Evolutionary conservation across 768 basidiomycete genomes (phyloP).

Genomic region (Leucocoprinus sp.): DNA sequence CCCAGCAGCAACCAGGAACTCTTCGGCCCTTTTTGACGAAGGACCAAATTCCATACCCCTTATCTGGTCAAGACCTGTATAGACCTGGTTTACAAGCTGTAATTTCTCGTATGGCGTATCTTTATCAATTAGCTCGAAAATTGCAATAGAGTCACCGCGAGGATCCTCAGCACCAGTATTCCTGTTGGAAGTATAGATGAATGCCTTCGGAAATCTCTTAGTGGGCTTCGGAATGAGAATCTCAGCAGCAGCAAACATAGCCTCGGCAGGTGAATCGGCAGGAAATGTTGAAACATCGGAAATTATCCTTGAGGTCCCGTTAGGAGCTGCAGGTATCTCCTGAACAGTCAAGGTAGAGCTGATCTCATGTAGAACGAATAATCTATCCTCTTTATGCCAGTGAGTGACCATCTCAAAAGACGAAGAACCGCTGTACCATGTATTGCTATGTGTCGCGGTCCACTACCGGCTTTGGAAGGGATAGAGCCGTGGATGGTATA

Average conservation of each 20-base stretch:
- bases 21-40: slow-evolving; percentile 36
- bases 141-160: slow-evolving; percentile 52
- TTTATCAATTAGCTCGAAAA: slow-evolving; percentile 34
- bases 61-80: slow-evolving; percentile 34
- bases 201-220: slow-evolving; percentile 36
- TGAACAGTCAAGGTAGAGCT: slow-evolving; percentile 52
- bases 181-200: slow-evolving; percentile 66
- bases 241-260: slow-evolving; percentile 47
- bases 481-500: slow-evolving; percentile 56
- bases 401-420: slow-evolving; percentile 17
- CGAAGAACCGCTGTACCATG: slow-evolving; percentile 21
- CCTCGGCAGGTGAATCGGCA: slow-evolving; percentile 19
- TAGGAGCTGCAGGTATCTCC: slow-evolving; percentile 40
- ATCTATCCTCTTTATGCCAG: slow-evolving; percentile 30
- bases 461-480: slow-evolving; percentile 50
- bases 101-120: slow-evolving; percentile 12
- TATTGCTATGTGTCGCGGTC: slow-evolving; percentile 40
- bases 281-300: slow-evolving; percentile 45
- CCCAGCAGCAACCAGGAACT: slow-evolving; percentile 44
- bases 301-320: slow-evolving; percentile 42
- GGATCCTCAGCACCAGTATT: slow-evolving; percentile 42
- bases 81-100: slow-evolving; percentile 21
- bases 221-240: slow-evolving; percentile 50
- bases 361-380: slow-evolving; percentile 50
- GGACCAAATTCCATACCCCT: slow-evolving; percentile 59